Conservation (phyloP, 768 basidiomycete species). For the Dacryopinax primogenitus region DNA sequence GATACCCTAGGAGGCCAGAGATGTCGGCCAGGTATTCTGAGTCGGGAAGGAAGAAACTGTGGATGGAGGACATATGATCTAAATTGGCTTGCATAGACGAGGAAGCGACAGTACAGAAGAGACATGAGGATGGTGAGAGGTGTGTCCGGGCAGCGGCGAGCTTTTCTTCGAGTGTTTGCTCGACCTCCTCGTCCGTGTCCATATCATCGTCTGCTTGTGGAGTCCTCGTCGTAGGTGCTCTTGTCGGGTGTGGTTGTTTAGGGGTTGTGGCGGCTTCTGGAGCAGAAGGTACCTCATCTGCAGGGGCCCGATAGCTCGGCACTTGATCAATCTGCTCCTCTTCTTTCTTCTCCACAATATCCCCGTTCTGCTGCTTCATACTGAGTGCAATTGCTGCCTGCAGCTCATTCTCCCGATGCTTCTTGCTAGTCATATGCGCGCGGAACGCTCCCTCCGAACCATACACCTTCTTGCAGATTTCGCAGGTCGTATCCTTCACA, state of each 20-base stretch:
- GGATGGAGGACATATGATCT: constrained; percentile 70
- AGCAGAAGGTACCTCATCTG: constrained; percentile 8
- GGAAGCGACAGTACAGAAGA: constrained; percentile 61
- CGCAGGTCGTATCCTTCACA: constrained; percentile 49
- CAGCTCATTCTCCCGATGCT: constrained; percentile 67
- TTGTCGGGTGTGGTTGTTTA: too few species aligned
- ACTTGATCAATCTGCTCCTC: background rate
- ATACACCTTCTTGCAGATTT: constrained; percentile 85
- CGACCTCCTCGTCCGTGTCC: constrained; percentile 36
- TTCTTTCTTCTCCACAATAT: constrained; percentile 8
- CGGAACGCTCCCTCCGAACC: constrained; percentile 78
- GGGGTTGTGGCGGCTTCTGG: constrained; percentile 1
- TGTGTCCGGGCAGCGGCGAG: constrained; percentile 57
- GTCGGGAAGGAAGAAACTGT: constrained; percentile 96
- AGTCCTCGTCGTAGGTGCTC: too few species aligned
- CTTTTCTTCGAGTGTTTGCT: constrained; percentile 54
- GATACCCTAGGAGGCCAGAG: constrained; percentile 64
- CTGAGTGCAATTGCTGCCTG: constrained; percentile 28
- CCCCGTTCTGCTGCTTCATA: background rate
- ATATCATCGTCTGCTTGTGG: constrained; percentile 18
- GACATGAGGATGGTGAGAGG: constrained; percentile 54
- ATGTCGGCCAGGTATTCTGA: constrained; percentile 79
- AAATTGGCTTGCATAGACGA: constrained; percentile 51
- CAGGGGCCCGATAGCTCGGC: constrained; percentile 11
- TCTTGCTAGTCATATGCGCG: constrained; percentile 78